These are phyloP conservation scores for Camillea tinctor DNA, from an alignment of 2,329 filamentous ascomycete species.

Conservation along the genomic window DNA sequence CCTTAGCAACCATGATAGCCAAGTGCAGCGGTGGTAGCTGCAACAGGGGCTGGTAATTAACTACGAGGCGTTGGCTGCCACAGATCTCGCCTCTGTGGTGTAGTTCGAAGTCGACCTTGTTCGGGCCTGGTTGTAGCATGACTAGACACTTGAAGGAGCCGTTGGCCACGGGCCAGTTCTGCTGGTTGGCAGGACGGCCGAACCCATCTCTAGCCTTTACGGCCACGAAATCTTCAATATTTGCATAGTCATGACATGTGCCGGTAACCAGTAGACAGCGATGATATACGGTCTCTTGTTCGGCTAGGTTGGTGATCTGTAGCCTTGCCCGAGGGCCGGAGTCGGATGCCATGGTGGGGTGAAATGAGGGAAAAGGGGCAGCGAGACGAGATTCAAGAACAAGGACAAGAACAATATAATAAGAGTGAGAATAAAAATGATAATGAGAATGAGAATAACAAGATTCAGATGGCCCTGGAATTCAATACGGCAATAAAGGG, in stretches of 20 bases:
- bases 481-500: too few relatives aligned
- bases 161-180: constrained; percentile 12
- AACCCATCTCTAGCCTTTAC: constrained; percentile 9
- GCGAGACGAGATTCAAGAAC: too few relatives aligned
- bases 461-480: too few relatives aligned
- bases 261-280: constrained; percentile 11
- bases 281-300: constrained; percentile 10
- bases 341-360: neutral
- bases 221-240: constrained; percentile 7
- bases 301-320: constrained; percentile 3
- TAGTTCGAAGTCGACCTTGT: constrained; percentile 10
- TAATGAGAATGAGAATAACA: too few relatives aligned
- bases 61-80: neutral
- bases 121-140: constrained; percentile 13
- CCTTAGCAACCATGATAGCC: constrained; percentile 66
- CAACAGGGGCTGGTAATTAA: constrained; percentile 53
- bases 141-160: constrained; percentile 11
- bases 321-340: neutral
- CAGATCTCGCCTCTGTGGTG: constrained; percentile 1
- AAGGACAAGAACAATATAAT: too few relatives aligned
- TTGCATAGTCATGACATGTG: constrained; percentile 2
- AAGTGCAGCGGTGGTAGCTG: constrained; percentile 66
- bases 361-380: neutral
- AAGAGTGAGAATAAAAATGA: too few relatives aligned
- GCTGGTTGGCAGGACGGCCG: neutral